Evolutionary conservation across 2,329 filamentous ascomycete genomes (phyloP).

Genomic region (Helotiales sp.): DNA sequence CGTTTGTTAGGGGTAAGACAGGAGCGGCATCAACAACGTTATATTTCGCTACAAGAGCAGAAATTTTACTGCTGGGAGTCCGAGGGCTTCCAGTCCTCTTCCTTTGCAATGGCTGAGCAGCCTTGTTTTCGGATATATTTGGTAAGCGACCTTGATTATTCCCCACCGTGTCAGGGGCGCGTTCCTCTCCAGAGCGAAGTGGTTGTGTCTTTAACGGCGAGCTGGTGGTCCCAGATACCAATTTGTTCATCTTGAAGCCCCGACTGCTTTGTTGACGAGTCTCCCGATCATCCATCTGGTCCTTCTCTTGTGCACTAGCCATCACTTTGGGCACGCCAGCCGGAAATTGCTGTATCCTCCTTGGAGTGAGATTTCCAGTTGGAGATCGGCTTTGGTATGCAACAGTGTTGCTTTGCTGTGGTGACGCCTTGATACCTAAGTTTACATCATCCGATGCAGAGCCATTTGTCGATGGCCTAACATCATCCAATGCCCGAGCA

Average conservation of each 20-base stretch:
- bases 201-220: not conserved
- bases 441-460: not conserved
- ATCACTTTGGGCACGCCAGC: too few relatives aligned
- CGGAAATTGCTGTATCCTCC: not conserved
- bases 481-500: slow-evolving; percentile 19
- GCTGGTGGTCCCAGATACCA: not conserved
- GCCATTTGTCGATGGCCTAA: not conserved
- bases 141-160: not conserved
- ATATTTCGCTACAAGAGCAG: slow-evolving; percentile 33
- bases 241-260: not conserved
- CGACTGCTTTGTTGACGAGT: not conserved
- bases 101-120: not conserved
- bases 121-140: not conserved
- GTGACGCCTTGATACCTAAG: not conserved
- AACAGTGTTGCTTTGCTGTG: not conserved
- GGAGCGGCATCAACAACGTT: slow-evolving; percentile 15
- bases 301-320: not conserved
- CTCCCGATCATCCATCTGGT: not conserved
- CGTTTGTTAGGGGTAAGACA: slow-evolving; percentile 3
- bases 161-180: too few relatives aligned
- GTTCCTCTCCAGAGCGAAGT: not conserved
- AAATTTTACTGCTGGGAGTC: slow-evolving; percentile 24
- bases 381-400: not conserved
- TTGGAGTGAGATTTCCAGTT: not conserved
- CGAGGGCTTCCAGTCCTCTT: slow-evolving; percentile 9